Conservation (phyloP, 1,284 basidiomycete species). For the Irpex rosettiformis region DNA sequence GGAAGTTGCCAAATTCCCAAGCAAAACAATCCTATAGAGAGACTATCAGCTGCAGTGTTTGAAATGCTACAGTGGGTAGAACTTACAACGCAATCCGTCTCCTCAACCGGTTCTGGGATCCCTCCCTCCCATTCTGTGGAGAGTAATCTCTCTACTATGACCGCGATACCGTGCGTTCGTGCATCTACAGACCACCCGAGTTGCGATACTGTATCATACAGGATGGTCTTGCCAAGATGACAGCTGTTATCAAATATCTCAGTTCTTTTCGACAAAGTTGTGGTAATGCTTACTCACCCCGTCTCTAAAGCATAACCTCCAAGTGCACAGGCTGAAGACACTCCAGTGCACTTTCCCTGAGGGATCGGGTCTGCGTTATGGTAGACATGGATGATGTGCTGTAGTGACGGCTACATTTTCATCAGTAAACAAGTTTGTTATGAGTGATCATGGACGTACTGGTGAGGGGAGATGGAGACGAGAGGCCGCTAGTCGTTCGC, state of each 20-base stretch:
- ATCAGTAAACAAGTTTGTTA: slow-evolving; percentile 4
- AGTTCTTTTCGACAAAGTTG: no score
- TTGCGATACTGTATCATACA: slow-evolving; percentile 89
- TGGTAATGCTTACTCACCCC: slow-evolving; percentile 46
- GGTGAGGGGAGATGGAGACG: slow-evolving; percentile 88
- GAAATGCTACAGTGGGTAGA: no score
- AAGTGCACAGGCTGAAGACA: slow-evolving; percentile 67
- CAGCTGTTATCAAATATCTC: no score
- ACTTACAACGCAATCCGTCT: slow-evolving; percentile 66
- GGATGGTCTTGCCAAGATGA: slow-evolving; percentile 79
- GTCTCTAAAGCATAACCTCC: slow-evolving; percentile 81
- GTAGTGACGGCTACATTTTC: slow-evolving; percentile 54
- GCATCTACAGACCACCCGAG: slow-evolving; percentile 83
- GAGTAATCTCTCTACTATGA: slow-evolving; percentile 77
- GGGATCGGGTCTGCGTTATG: slow-evolving; percentile 87
- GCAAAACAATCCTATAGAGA: slow-evolving; percentile 63
- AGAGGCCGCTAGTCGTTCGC: slow-evolving; percentile 81
- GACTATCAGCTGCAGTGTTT: not conserved
- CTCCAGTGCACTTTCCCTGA: slow-evolving; percentile 80
- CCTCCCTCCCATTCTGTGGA: slow-evolving; percentile 72
- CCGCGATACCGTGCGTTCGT: slow-evolving; percentile 81
- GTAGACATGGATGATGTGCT: slow-evolving; percentile 80
- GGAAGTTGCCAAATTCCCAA: slow-evolving; percentile 66
- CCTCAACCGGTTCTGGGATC: slow-evolving; percentile 49
- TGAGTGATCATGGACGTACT: slow-evolving; percentile 35